phyloP scores from a whole-genome alignment of 345 rosid species.

The Moricandia moricandioides region DNA sequence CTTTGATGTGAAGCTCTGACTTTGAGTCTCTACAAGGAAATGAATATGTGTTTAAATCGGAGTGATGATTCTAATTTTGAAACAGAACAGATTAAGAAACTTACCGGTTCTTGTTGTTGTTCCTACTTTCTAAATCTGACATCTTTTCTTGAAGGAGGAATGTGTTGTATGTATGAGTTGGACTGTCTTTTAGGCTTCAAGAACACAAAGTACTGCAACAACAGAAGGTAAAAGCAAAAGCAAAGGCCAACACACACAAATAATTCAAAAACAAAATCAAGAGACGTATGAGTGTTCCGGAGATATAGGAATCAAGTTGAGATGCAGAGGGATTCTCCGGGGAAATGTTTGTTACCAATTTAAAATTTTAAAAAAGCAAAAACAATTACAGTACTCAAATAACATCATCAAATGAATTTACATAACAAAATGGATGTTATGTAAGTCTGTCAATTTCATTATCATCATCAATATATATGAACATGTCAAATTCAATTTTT shows the following conservation, averaged over 20 bases:
- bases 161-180: neutral
- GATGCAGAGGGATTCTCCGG: conserved; percentile 21
- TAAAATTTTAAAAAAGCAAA: neutral
- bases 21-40: conserved; percentile 41
- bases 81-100: conserved; percentile 4
- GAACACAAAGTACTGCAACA: conserved; percentile 15
- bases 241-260: neutral
- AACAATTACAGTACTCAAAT: neutral
- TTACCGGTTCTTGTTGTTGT: conserved; percentile 14
- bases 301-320: conserved; percentile 20
- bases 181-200: neutral
- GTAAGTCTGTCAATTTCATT: neutral
- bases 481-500: neutral
- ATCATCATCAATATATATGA: neutral
- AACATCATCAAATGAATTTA: neutral
- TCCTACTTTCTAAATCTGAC: conserved; percentile 18
- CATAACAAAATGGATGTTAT: neutral
- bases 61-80: neutral
- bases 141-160: conserved; percentile 10
- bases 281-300: conserved; percentile 2
- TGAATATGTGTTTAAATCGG: neutral
- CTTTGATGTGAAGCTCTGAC: conserved; percentile 40
- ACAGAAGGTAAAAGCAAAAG: neutral
- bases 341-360: neutral
- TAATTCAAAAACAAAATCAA: neutral